A percentile compares a stretch with the other conserved stretches of the same genome.
These are phyloP conservation scores for Komagataella pastoris DNA, from an alignment of 805 yeast genomes.

Conservation along the genomic window DNA sequence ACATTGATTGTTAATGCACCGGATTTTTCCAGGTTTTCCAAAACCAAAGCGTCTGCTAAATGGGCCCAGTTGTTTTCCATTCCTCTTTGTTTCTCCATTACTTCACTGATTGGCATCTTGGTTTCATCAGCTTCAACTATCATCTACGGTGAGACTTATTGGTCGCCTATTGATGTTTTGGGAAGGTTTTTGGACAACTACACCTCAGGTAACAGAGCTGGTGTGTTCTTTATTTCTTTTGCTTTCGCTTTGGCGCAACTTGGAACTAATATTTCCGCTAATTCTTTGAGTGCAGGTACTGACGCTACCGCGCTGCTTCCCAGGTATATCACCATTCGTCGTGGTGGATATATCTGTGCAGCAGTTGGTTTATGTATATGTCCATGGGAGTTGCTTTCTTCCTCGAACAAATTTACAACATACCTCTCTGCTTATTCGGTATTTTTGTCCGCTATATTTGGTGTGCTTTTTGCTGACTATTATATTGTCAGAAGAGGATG, in stretches of 20 bases:
- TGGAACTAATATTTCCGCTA: conserved; percentile 67
- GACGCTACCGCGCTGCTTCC: conserved; percentile 59
- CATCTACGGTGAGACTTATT: conserved; percentile 54
- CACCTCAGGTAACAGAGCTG: conserved; percentile 55
- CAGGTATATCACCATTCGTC: conserved; percentile 53
- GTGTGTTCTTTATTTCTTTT: conserved; percentile 61
- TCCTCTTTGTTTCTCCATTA: conserved; percentile 67
- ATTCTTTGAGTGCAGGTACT: conserved; percentile 60
- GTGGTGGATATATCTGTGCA: conserved; percentile 76
- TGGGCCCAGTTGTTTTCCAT: conserved; percentile 52
- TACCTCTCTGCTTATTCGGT: conserved; percentile 74
- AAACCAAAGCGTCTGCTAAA: conserved; percentile 34
- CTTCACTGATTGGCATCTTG: conserved; percentile 75
- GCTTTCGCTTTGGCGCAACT: conserved; percentile 67
- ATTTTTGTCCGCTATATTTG: conserved; percentile 74
- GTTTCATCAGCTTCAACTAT: conserved; percentile 68
- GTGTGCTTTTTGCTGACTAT: conserved; percentile 60
- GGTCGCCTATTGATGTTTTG: conserved; percentile 79
- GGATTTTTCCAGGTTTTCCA: conserved; percentile 78
- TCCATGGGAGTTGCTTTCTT: conserved; percentile 71
- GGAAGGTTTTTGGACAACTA: conserved; percentile 43
- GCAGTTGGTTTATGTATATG: conserved; percentile 54
- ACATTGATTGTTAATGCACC: conserved; percentile 84
- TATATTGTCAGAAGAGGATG: conserved; percentile 62
- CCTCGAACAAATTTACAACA: conserved; percentile 64